Evolutionary conservation across 2,329 filamentous ascomycete genomes (phyloP), one percentile per base, ranked within the genome.

Genomic region (Macroventuria anomochaeta): DNA sequence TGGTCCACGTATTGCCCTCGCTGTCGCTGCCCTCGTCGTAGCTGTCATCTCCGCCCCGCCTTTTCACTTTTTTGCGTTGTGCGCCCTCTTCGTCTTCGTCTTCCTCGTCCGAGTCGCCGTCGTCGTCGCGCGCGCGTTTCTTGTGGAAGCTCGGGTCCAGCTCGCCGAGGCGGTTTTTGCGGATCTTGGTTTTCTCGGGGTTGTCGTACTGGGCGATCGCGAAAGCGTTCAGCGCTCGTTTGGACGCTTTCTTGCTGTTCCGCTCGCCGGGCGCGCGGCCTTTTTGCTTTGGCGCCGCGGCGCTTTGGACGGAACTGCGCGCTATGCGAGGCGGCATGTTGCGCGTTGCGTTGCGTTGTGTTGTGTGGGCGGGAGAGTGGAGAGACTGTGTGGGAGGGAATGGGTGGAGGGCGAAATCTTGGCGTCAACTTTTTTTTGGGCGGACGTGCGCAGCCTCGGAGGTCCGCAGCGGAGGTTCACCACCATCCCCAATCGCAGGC

Each of bases 1-100:
- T 80, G 42, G 83, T 87, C 91, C 91, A 96, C 68, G 90, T 86
- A 65, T 96, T 90, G 18, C 91, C 92, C 56, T 93, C 90, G 56
- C 88, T 91, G 69, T 96, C 93, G 63, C 88, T 93, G 8, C 90
- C 90, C 59, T 88, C 86, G 53, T 88, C 86, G n/a, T 63, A 64
- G 49, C 93, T 89, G 13, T 83, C 81, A 23, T 79, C 73, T 31
- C 55, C 65, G 20, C 59, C 60, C 23, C 58, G 56, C 37, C 55
- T 53, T 59, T 67, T 69, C 7, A 62, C 58, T 32, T 69, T 66
- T 61, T 76, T 78, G 40, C 64, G 61, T 48, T 69, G 64, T 39
- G 26, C 61, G 10, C 37, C 46, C 13, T 54, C 69, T 40, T 61
- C 71, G 12, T 67, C 65, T 1, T 64, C 64, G 0, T 64, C 64